Percentiles rank a stretch among this genome's conserved stretches.
phyloP scores from a whole-genome alignment of 768 basidiomycete species.

The Polyporus arcularius region DNA sequence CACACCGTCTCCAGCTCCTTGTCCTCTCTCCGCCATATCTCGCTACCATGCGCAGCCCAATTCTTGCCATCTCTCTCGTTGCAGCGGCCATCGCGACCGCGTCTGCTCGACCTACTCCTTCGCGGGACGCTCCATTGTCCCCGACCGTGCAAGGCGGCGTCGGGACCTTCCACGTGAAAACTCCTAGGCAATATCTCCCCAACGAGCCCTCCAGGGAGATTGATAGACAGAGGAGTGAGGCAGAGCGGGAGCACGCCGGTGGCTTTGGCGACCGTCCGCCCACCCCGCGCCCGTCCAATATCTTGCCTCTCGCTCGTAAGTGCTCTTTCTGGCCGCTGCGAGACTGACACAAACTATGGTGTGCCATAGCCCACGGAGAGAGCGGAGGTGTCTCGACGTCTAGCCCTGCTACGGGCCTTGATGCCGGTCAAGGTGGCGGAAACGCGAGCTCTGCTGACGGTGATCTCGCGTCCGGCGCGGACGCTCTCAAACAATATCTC shows the following conservation, averaged over 20 bases:
- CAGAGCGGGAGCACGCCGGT: background rate
- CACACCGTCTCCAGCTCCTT: no score
- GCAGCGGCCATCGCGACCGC: background rate
- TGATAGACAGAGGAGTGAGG: background rate
- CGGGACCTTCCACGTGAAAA: background rate
- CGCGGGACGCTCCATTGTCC: background rate
- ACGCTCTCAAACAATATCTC: background rate
- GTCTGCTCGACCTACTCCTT: background rate
- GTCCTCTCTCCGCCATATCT: background rate
- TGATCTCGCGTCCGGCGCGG: background rate
- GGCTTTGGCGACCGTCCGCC: background rate
- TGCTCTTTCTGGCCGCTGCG: background rate
- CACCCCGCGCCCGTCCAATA: background rate
- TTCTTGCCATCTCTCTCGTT: background rate
- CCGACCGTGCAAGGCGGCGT: background rate
- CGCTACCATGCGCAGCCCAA: background rate
- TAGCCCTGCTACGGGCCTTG: conserved; percentile 4
- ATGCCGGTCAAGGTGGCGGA: conserved; percentile 8
- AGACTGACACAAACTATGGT: background rate
- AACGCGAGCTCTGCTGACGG: conserved; percentile 3
- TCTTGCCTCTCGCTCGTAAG: background rate
- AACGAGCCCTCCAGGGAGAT: background rate
- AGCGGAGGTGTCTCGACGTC: conserved; percentile 13
- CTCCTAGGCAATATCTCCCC: background rate
- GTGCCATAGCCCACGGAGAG: background rate